phyloP scores from a whole-genome alignment of 805 yeast genomes.

The Grigorovia jiainica region DNA sequence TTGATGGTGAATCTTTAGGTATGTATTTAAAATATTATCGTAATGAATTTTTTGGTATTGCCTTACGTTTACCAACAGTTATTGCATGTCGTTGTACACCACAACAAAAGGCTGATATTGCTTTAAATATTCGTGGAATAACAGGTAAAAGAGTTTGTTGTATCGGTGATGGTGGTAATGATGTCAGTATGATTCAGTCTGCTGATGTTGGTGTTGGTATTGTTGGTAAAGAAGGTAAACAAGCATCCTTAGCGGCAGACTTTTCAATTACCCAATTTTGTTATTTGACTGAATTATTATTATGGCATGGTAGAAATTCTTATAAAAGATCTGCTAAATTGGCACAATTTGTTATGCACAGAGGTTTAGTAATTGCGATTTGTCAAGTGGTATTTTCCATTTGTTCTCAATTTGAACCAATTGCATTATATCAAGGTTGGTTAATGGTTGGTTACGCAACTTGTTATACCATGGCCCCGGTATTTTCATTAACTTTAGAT shows the following conservation, averaged over 20 bases:
- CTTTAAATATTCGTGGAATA: constrained; percentile 59
- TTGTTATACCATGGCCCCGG: constrained; percentile 96
- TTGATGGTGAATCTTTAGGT: constrained; percentile 89
- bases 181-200: constrained; percentile 96
- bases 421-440: constrained; percentile 93
- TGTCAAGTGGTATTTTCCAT: constrained; percentile 92
- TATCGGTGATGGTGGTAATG: constrained; percentile 99
- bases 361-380: constrained; percentile 88
- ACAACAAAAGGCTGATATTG: constrained; percentile 96
- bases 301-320: constrained; percentile 98
- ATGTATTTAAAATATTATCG: constrained; percentile 53
- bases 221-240: constrained; percentile 97
- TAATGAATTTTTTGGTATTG: constrained; percentile 68
- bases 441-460: constrained; percentile 98
- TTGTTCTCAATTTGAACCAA: constrained; percentile 80
- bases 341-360: constrained; percentile 91
- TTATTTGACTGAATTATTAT: constrained; percentile 69
- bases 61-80: constrained; percentile 80
- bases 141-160: constrained; percentile 92
- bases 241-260: constrained; percentile 95
- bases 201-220: constrained; percentile 99
- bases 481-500: constrained; percentile 84
- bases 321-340: constrained; percentile 92
- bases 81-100: constrained; percentile 98
- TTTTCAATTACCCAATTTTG: constrained; percentile 89